Evolutionary conservation across 2,329 filamentous ascomycete species (phyloP), one percentile per base, ranked within the genome.

Genomic region (Fusarium ramigenum): DNA sequence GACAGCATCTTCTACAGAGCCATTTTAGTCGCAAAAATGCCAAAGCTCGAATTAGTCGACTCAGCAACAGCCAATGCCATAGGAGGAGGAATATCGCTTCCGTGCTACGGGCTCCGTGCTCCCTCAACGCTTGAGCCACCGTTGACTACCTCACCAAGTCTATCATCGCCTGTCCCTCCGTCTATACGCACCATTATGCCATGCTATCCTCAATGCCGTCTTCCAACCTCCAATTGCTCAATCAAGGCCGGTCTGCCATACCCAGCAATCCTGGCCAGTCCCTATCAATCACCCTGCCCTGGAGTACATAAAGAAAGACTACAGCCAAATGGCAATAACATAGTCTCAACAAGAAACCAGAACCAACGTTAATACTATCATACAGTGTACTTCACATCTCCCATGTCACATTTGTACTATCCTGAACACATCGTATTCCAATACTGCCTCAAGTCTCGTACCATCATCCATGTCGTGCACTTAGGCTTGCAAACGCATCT

Each of bases 401-500:
- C 68, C 72, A 60, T 56, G 32, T 70, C 69, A 43, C 49, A 57
- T 72, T 69, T 77, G 64, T 71, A 74, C 63, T 77, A 73, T 75
- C 74, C 73, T 70, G 64, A 50, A 56, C 54, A 70, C 65, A 58
- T 49, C 54, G 56, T 73, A 69, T 72, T 50, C 60, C 70, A 68
- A 65, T 53, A 28, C 60, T 54, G 46, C 32, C 53, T 62, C 28
- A 57, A 10, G 40, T 66, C 43, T 74, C 66, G 68, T 82, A 72
- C 80, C 63, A 78, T 83, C 75, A 86, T 78, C 80, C 82, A 77
- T 88, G 87, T 73, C 88, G 84, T 59, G 92, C 90, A 77, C 92
- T 94, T 72, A 95, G 84, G 57, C 91, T 93, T 5, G 93, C 90
- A 85, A 95, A 95, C 19, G 93, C 93, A 81, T 95, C 93, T 7